Conservation (phyloP, 1,139 yeast genomes). For the Candida sp. region DNA sequence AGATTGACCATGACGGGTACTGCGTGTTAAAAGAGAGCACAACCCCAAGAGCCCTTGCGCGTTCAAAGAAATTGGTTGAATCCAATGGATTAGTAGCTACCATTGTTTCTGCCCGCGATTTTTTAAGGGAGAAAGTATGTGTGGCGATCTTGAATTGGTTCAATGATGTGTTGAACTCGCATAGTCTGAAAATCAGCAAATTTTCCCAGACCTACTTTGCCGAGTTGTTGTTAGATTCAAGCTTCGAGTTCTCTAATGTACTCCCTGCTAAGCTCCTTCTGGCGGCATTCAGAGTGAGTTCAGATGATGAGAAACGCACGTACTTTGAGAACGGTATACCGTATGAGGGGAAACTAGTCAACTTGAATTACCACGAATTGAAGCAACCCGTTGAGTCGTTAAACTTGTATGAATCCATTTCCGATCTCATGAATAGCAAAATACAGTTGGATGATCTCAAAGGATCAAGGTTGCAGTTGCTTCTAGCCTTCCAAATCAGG, state of each 20-base stretch:
- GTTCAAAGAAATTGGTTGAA: conserved; percentile 38
- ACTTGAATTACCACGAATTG: conserved; percentile 18
- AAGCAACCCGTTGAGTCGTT: conserved; percentile 9
- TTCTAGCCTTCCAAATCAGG: conserved; percentile 61
- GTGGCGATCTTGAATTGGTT: conserved; percentile 55
- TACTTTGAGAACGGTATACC: conserved; percentile 38
- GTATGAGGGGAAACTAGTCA: conserved; percentile 28
- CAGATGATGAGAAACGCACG: conserved; percentile 17
- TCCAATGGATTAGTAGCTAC: conserved; percentile 60
- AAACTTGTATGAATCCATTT: conserved; percentile 9
- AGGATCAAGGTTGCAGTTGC: conserved; percentile 54
- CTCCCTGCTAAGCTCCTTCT: conserved; percentile 26
- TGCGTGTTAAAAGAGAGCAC: conserved; percentile 26
- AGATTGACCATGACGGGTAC: conserved; percentile 38
- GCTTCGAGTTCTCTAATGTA: conserved; percentile 25
- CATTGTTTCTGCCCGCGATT: conserved; percentile 52
- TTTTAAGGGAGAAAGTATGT: conserved; percentile 50
- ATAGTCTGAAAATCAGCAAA: conserved; percentile 27
- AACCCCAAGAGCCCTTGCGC: conserved; percentile 22
- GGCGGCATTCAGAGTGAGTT: conserved; percentile 2
- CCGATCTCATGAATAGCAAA: conserved; percentile 1
- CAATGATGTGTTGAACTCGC: conserved; percentile 36
- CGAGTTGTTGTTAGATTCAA: conserved; percentile 33
- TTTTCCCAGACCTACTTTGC: conserved; percentile 25
- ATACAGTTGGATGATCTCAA: conserved; percentile 11